Percentiles rank a stretch among this genome's conserved stretches.
Conservation (phyloP, 2,329 filamentous ascomycete species). For the Pezicula carpinea region DNA sequence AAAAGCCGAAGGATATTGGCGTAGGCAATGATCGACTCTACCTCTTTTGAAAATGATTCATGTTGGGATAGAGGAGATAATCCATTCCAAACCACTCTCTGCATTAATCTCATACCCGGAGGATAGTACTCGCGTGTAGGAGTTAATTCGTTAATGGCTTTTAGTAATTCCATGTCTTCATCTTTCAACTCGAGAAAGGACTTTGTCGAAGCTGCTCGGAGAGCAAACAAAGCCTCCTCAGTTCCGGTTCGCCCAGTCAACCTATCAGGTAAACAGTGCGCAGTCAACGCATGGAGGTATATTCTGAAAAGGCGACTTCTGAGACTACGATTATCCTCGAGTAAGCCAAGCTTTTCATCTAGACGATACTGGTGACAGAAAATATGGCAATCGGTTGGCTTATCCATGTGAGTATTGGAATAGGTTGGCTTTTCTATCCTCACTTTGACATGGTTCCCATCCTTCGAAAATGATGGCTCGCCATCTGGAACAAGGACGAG, state of each 20-base stretch:
- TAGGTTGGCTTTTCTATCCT: slow-evolving; percentile 29
- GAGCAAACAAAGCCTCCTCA: slow-evolving; percentile 45
- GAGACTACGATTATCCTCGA: slow-evolving; percentile 45
- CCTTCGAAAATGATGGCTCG: slow-evolving; percentile 11
- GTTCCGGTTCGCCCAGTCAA: slow-evolving; percentile 47
- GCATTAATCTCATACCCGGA: slow-evolving; percentile 36
- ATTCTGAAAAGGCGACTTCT: slow-evolving; percentile 46
- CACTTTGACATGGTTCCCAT: slow-evolving; percentile 31
- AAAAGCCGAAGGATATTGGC: slow-evolving; percentile 28
- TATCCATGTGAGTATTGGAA: slow-evolving; percentile 21
- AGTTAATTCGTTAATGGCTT: slow-evolving; percentile 35
- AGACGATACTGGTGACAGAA: slow-evolving; percentile 42
- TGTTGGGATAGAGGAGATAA: slow-evolving; percentile 42
- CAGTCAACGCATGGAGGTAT: slow-evolving; percentile 51
- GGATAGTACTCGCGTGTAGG: slow-evolving; percentile 44
- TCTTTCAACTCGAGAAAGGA: slow-evolving; percentile 40
- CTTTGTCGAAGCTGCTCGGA: slow-evolving; percentile 42
- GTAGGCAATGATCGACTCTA: slow-evolving; percentile 32
- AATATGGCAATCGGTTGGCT: background rate
- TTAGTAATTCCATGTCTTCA: slow-evolving; percentile 32
- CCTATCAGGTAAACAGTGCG: slow-evolving; percentile 44
- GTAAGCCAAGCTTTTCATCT: slow-evolving; percentile 42
- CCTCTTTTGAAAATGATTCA: slow-evolving; percentile 33
- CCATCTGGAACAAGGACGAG: slow-evolving; percentile 37
- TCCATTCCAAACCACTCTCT: slow-evolving; percentile 38